Evolutionary conservation across 2,329 filamentous ascomycete species (phyloP).

Genomic region (Botrytis deweyae): DNA sequence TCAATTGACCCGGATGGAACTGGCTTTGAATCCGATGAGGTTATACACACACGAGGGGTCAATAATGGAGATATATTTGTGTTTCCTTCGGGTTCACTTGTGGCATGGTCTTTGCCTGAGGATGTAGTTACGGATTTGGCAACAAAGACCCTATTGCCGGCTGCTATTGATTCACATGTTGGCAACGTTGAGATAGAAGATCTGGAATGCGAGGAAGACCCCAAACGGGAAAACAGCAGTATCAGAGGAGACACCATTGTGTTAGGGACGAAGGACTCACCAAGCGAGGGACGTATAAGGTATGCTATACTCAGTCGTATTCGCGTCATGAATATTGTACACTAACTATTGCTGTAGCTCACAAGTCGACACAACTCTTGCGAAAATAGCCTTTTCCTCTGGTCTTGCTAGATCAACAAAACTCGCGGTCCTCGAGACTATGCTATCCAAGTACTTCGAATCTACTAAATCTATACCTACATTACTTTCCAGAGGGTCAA

Average conservation of each 20-base stretch:
- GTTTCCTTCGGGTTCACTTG: constrained; percentile 90
- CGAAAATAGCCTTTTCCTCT: constrained; percentile 95
- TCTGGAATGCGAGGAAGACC: constrained; percentile 80
- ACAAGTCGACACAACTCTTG: constrained; percentile 63
- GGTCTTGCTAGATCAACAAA: constrained; percentile 91
- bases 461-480: constrained; percentile 80
- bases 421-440: constrained; percentile 83
- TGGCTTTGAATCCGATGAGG: constrained; percentile 60
- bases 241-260: constrained; percentile 88
- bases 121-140: constrained; percentile 69
- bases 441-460: constrained; percentile 80
- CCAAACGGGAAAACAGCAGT: constrained; percentile 67
- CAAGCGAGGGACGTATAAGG: constrained; percentile 42
- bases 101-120: constrained; percentile 84
- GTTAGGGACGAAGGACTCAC: constrained; percentile 69
- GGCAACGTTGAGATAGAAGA: constrained; percentile 80
- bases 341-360: constrained; percentile 26
- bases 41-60: constrained; percentile 60
- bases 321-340: not conserved
- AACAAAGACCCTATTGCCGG: constrained; percentile 69
- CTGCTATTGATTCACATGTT: constrained; percentile 72
- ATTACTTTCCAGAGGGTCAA: constrained; percentile 67
- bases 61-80: constrained; percentile 86
- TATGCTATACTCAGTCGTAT: constrained; percentile 16
- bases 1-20: constrained; percentile 60